Percentiles rank a stretch among this genome's conserved stretches.
Evolutionary conservation across 352 stramenopile species (phyloP).

Genomic region (Pythium phragmiticola): DNA sequence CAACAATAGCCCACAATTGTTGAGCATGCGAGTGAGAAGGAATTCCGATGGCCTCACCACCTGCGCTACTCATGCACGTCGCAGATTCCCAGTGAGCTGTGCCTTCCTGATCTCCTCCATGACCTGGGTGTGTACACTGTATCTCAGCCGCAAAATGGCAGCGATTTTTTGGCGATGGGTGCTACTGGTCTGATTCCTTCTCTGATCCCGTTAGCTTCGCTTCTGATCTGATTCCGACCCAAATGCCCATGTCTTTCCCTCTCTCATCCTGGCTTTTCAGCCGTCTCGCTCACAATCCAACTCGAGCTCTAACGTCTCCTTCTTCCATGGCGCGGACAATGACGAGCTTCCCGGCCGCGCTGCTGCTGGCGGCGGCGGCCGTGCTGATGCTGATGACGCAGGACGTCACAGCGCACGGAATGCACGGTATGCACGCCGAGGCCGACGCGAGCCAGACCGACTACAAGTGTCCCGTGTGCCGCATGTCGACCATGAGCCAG

Average conservation of each 20-base stretch:
- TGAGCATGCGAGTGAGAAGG: too few relatives aligned
- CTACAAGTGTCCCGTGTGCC: slow-evolving; percentile 34
- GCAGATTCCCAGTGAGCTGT: too few relatives aligned
- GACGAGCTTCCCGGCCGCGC: neutral
- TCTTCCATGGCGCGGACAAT: neutral
- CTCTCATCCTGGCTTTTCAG: neutral
- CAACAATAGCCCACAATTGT: too few relatives aligned
- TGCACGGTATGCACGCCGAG: slow-evolving; percentile 22
- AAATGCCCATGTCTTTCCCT: neutral
- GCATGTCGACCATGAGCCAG: slow-evolving; percentile 26
- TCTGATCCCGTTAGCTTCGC: neutral
- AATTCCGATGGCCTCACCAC: too few relatives aligned
- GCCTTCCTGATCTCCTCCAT: too few relatives aligned
- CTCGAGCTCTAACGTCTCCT: neutral
- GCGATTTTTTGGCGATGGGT: neutral
- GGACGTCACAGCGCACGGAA: slow-evolving; percentile 25
- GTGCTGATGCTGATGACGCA: slow-evolving; percentile 31
- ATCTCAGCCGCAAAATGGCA: neutral
- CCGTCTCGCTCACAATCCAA: neutral
- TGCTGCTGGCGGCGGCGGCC: slow-evolving; percentile 16
- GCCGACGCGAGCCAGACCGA: slow-evolving; percentile 18
- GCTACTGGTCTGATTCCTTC: too few relatives aligned
- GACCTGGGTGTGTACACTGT: neutral
- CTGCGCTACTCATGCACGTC: too few relatives aligned
- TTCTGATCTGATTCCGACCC: slow-evolving; percentile 10